Conservation (phyloP, 805 yeast species). For the Yamadazyma nakazawae region DNA sequence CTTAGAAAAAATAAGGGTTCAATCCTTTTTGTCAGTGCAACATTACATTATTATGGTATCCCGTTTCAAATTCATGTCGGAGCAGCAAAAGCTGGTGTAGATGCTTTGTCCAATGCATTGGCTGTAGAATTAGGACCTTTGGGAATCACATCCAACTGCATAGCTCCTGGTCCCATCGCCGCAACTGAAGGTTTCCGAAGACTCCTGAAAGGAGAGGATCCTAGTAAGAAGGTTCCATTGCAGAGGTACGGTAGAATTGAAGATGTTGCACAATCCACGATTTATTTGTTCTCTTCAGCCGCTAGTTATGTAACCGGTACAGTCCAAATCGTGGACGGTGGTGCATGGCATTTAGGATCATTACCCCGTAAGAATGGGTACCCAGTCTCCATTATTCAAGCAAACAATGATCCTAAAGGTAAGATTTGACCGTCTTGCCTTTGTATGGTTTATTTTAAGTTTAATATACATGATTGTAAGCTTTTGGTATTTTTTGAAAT, state of each 20-base stretch:
- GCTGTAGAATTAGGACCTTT: slow-evolving; percentile 91
- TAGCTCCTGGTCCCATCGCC: slow-evolving; percentile 88
- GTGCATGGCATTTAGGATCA: slow-evolving; percentile 71
- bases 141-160: slow-evolving; percentile 76
- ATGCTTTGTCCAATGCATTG: slow-evolving; percentile 75
- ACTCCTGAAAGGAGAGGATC: slow-evolving; percentile 28
- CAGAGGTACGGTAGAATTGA: slow-evolving; percentile 64
- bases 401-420: slow-evolving; percentile 5
- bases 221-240: slow-evolving; percentile 51
- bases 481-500: background rate
- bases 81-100: slow-evolving; percentile 97
- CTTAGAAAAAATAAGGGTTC: slow-evolving; percentile 42
- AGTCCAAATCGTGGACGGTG: slow-evolving; percentile 84
- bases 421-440: slow-evolving; percentile 3
- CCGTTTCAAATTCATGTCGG: slow-evolving; percentile 78
- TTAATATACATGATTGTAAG: background rate
- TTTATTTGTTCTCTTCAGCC: slow-evolving; percentile 78
- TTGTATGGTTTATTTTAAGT: too few relatives aligned
- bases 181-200: slow-evolving; percentile 82
- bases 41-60: slow-evolving; percentile 43
- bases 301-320: slow-evolving; percentile 78
- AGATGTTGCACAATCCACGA: slow-evolving; percentile 87
- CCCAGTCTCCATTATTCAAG: slow-evolving; percentile 26
- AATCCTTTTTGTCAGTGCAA: slow-evolving; percentile 44
- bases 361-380: slow-evolving; percentile 20